These are phyloP conservation scores for Cadophora sp. DNA, from an alignment of 2,329 filamentous ascomycete genomes.

Conservation along the genomic window DNA sequence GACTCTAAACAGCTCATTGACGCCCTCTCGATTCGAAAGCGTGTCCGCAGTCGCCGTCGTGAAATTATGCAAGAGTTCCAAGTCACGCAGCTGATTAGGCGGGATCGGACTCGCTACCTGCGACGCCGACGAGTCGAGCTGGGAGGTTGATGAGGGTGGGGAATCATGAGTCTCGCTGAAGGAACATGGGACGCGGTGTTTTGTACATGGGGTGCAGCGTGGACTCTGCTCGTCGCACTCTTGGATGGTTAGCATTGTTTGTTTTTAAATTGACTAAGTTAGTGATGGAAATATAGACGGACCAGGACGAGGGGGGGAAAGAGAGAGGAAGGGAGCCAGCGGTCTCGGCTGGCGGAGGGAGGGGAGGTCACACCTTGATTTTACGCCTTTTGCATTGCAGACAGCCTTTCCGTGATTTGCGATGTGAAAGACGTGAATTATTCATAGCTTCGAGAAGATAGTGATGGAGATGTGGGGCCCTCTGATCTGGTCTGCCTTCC, in stretches of 20 bases:
- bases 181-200: neutral
- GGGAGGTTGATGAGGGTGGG: neutral
- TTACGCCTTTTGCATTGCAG: neutral
- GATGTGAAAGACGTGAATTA: neutral
- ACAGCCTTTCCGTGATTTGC: neutral
- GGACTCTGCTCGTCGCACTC: conserved; percentile 6
- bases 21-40: neutral
- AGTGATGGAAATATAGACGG: too few species aligned
- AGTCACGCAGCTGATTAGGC: neutral
- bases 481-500: too few species aligned
- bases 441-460: neutral
- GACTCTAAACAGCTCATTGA: neutral
- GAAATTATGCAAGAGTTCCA: neutral
- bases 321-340: too few species aligned
- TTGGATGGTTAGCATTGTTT: neutral
- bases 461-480: too few species aligned
- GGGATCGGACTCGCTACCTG: neutral
- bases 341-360: too few species aligned
- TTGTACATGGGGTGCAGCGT: neutral
- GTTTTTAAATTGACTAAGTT: neutral
- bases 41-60: neutral
- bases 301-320: too few species aligned
- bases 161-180: neutral
- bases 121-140: neutral
- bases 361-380: neutral